A percentile compares a stretch with the other conserved stretches of the same genome.
Evolutionary conservation across 1,284 basidiomycete species (phyloP).

Genomic region (Veloboletus limbatus): DNA sequence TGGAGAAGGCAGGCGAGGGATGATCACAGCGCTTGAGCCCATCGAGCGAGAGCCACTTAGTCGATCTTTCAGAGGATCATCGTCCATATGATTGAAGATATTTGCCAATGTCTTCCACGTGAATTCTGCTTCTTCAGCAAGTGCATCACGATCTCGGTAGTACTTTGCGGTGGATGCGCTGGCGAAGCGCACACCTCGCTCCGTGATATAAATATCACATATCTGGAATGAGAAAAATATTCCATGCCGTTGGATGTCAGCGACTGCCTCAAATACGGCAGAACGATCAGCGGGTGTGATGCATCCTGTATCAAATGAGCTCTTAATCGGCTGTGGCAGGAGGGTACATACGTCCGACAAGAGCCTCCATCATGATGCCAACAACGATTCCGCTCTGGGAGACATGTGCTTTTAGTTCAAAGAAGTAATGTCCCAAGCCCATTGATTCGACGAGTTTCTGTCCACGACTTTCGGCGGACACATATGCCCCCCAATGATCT

Average conservation of each 20-base stretch:
- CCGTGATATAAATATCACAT: slow-evolving; percentile 34
- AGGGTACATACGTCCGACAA: slow-evolving; percentile 38
- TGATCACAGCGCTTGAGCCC: slow-evolving; percentile 14
- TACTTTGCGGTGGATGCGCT: slow-evolving; percentile 17
- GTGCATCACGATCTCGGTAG: slow-evolving; percentile 24
- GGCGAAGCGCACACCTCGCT: slow-evolving; percentile 31
- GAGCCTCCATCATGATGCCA: slow-evolving; percentile 45
- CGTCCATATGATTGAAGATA: slow-evolving; percentile 20
- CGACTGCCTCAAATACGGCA: slow-evolving; percentile 41
- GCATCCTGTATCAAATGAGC: slow-evolving; percentile 24
- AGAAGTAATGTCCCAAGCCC: slow-evolving; percentile 38
- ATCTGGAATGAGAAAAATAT: slow-evolving; percentile 28
- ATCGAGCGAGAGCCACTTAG: slow-evolving; percentile 12
- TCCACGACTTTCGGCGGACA: slow-evolving; percentile 38
- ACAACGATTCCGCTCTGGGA: slow-evolving; percentile 39
- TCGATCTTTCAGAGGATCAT: not conserved
- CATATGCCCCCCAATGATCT: slow-evolving; percentile 24
- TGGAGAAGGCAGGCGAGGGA: slow-evolving; percentile 32
- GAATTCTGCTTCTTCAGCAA: slow-evolving; percentile 19
- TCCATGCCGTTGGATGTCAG: slow-evolving; percentile 38
- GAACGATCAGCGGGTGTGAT: slow-evolving; percentile 37
- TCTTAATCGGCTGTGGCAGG: not conserved
- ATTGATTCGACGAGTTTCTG: slow-evolving; percentile 36
- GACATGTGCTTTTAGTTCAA: slow-evolving; percentile 46
- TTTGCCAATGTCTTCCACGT: slow-evolving; percentile 22